Evolutionary conservation across 148 eudicot species (phyloP), one percentile per base, ranked within the genome.

Genomic region (Persicaria tinctoria): DNA sequence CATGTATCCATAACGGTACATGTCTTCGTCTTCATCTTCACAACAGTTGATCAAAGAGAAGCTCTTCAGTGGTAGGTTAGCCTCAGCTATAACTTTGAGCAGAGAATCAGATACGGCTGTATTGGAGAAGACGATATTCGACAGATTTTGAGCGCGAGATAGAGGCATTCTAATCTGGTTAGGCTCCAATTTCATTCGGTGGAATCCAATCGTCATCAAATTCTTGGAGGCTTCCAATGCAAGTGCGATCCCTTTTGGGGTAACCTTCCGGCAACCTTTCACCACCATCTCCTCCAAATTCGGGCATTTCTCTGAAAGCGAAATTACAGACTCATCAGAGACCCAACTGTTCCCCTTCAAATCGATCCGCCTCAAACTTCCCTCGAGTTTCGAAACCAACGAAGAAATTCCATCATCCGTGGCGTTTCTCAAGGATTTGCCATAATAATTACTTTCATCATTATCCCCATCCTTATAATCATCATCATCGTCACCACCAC

Each of bases 51-150:
- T 32, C 41, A 32, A 32, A 32, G 41, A 32, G 41, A 32, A 32
- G 41, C 41, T 32, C 41, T 32, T 32, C 41, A 32, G 41, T 32
- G 41, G 41, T 1, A 32, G 41, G 41, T 32, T 32, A 32, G 57
- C 66, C 32, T 50, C 72, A 90, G 79, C 55, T 69, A 44, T 14
- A 90, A 74, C 27, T 73, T 84, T 51, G 6, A 90, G 80, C 82
- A 80, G 77, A 18, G 77, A 86, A 79, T 90, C 85, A 0, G 88
- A 79, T 57, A 90, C 70, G 46, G 5, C 69, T 76, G 82, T 82
- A 78, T 80, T 59, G 7, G 76, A 64, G 32, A 90, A 79, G 9
- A 80, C 41, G 41, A 32, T 32, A 32, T 32, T 32, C 41, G 41
- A 32, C 41, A 32, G 41, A 32, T 32, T 32, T 74, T 17, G 75